These are phyloP conservation scores for Epichloe festucae DNA, from an alignment of 2,329 filamentous ascomycete species.

Conservation along the genomic window DNA sequence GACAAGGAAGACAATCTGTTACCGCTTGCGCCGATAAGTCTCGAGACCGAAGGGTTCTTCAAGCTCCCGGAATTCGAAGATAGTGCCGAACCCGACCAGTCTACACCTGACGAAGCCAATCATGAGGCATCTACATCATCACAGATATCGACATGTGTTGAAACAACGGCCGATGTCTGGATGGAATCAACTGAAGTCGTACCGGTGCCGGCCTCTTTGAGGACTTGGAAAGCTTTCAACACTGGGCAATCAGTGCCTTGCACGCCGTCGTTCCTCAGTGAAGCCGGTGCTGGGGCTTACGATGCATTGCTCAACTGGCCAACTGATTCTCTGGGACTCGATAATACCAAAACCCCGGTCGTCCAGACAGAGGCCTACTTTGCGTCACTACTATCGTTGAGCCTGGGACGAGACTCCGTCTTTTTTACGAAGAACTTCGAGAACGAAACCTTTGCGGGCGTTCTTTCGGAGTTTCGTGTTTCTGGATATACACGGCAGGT, in stretches of 20 bases:
- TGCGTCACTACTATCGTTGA: constrained; percentile 49
- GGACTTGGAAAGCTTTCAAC: constrained; percentile 60
- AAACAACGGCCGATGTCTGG: constrained; percentile 29
- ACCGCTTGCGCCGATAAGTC: constrained; percentile 10
- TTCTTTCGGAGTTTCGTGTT: constrained; percentile 33
- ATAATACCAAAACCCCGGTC: constrained; percentile 26
- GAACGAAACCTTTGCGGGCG: constrained; percentile 38
- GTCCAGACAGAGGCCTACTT: constrained; percentile 37
- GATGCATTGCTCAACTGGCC: constrained; percentile 44
- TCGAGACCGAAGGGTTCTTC: constrained; percentile 20
- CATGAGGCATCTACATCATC: neutral
- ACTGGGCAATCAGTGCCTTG: constrained; percentile 19
- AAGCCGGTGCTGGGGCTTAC: constrained; percentile 52
- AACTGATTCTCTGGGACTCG: constrained; percentile 26
- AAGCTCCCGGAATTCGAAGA: constrained; percentile 8
- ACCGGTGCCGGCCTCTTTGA: constrained; percentile 30
- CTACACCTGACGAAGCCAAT: neutral
- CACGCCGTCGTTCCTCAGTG: constrained; percentile 48
- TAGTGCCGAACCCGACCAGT: neutral
- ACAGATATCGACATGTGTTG: constrained; percentile 5
- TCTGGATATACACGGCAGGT: constrained; percentile 42
- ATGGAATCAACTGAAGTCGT: constrained; percentile 22
- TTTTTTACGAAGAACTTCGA: constrained; percentile 56
- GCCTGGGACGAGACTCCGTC: constrained; percentile 57
- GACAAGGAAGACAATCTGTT: constrained; percentile 4